A percentile compares a stretch with the other conserved stretches of the same genome.
These are phyloP conservation scores for Podaxis sp. DNA, from an alignment of 768 basidiomycete species.

Conservation along the genomic window DNA sequence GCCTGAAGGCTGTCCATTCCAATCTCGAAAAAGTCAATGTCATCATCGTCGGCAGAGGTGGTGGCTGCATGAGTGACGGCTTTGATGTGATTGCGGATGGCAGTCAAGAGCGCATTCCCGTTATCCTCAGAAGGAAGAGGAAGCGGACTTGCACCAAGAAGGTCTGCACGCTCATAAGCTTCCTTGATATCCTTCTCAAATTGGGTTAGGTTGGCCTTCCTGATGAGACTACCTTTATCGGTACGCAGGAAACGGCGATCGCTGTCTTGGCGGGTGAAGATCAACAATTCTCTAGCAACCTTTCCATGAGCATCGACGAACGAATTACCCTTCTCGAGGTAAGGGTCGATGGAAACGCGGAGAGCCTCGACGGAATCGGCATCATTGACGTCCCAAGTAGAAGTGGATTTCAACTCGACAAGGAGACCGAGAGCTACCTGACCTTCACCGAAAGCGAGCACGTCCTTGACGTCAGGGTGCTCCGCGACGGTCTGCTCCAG, in stretches of 20 bases:
- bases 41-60: constrained; percentile 16
- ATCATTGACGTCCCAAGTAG: constrained; percentile 14
- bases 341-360: constrained; percentile 22
- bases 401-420: constrained; percentile 24
- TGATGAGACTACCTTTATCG: constrained; percentile 33
- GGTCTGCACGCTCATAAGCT: constrained; percentile 26
- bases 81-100: constrained; percentile 20
- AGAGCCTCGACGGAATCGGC: constrained; percentile 16
- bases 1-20: constrained; percentile 40
- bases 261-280: constrained; percentile 26
- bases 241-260: constrained; percentile 28
- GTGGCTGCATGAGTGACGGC: constrained; percentile 12
- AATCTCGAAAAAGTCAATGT: constrained; percentile 32
- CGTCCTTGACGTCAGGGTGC: constrained; percentile 32
- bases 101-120: constrained; percentile 17
- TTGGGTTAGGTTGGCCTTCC: constrained; percentile 25
- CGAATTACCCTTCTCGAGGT: constrained; percentile 29
- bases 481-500: constrained; percentile 29
- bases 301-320: constrained; percentile 34
- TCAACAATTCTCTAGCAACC: constrained; percentile 32
- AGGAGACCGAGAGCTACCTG: constrained; percentile 31
- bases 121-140: constrained; percentile 18
- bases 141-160: constrained; percentile 19
- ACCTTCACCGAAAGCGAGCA: constrained; percentile 33
- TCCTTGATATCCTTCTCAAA: constrained; percentile 31